These are phyloP conservation scores for Amorphotheca resinae DNA, from an alignment of 495 filamentous ascomycete species.

Conservation along the genomic window DNA sequence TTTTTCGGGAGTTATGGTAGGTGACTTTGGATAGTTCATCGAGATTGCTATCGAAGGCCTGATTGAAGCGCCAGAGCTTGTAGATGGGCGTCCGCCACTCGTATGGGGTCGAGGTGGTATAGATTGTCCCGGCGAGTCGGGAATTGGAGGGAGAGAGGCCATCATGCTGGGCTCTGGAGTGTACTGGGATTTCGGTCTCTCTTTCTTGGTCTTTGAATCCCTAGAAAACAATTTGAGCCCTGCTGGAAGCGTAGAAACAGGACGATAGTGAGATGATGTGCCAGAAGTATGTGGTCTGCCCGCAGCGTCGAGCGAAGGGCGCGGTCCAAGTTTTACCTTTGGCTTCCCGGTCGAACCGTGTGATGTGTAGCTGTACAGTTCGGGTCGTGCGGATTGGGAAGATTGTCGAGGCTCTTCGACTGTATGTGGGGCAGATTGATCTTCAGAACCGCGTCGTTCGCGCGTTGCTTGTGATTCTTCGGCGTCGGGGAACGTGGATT, in stretches of 20 bases:
- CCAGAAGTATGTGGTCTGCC: slow-evolving; percentile 52
- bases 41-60: slow-evolving; percentile 25
- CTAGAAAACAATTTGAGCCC: slow-evolving; percentile 37
- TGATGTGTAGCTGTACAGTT: slow-evolving; percentile 44
- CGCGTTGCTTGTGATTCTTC: not conserved
- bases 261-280: slow-evolving; percentile 40
- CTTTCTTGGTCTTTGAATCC: slow-evolving; percentile 30
- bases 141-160: slow-evolving; percentile 30
- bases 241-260: slow-evolving; percentile 56
- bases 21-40: slow-evolving; percentile 35
- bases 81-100: slow-evolving; percentile 31
- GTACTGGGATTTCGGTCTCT: slow-evolving; percentile 24
- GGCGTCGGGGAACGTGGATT: not conserved
- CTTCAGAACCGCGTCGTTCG: not conserved
- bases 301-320: slow-evolving; percentile 59
- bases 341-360: slow-evolving; percentile 45
- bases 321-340: slow-evolving; percentile 74
- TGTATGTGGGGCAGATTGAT: slow-evolving; percentile 14
- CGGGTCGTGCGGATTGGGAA: slow-evolving; percentile 52
- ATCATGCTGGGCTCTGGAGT: slow-evolving; percentile 25
- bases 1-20: slow-evolving; percentile 75
- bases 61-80: slow-evolving; percentile 39
- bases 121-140: slow-evolving; percentile 3
- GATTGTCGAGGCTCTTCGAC: slow-evolving; percentile 18
- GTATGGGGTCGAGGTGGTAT: slow-evolving; percentile 17